These are phyloP conservation scores for Ustilago bromivora DNA, from an alignment of 1,284 basidiomycete genomes.

Conservation along the genomic window DNA sequence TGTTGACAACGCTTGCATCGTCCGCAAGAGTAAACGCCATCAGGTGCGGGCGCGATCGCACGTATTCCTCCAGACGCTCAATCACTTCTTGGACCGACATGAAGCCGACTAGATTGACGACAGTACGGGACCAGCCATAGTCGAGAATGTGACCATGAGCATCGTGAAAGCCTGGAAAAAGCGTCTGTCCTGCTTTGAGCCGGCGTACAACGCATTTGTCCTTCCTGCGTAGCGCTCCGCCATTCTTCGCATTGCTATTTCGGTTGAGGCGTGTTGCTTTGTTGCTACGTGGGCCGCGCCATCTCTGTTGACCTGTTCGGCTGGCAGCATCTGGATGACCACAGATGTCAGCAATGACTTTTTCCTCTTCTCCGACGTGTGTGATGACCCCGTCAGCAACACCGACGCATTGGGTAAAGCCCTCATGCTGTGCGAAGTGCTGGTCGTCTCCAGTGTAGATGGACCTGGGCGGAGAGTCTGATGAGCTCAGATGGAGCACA, in stretches of 20 bases:
- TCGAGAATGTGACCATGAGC: conserved; percentile 66
- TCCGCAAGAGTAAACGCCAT: conserved; percentile 21
- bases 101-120: conserved; percentile 57
- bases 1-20: neutral
- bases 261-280: conserved; percentile 33
- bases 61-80: conserved; percentile 48
- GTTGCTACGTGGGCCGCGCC: conserved; percentile 31
- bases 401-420: conserved; percentile 40
- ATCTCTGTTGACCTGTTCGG: neutral
- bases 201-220: conserved; percentile 24
- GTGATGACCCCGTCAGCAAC: conserved; percentile 25
- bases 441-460: conserved; percentile 47
- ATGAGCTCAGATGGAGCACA: conserved; percentile 10
- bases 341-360: conserved; percentile 28
- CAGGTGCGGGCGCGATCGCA: conserved; percentile 33
- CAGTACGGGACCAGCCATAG: conserved; percentile 55
- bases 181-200: conserved; percentile 28
- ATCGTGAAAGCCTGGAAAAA: conserved; percentile 61
- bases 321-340: neutral
- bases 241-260: neutral
- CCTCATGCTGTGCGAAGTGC: conserved; percentile 17
- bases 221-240: conserved; percentile 11
- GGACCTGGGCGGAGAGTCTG: conserved; percentile 3
- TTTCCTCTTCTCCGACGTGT: conserved; percentile 15
- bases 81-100: conserved; percentile 47